A percentile compares a stretch with the other conserved stretches of the same genome.
Conservation (phyloP, 441 rosid species). For the Omphalea diandra region DNA sequence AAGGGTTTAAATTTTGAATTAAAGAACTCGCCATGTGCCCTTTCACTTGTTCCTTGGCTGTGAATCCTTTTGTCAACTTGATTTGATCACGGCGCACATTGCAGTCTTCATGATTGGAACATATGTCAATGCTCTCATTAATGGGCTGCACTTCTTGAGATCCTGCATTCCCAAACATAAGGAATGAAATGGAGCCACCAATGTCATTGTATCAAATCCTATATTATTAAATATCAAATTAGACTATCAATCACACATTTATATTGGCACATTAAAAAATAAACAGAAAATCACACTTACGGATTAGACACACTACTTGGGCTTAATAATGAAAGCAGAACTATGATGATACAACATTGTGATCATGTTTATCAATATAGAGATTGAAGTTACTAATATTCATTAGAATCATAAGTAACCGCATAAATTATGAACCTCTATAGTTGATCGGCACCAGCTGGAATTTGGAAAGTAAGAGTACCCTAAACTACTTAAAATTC, state of each 20-base stretch:
- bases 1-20: conserved; percentile 27
- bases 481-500: too few relatives aligned
- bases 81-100: conserved; percentile 50
- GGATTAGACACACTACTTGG: too few relatives aligned
- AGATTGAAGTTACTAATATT: too few relatives aligned
- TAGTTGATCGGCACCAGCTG: too few relatives aligned
- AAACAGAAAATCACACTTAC: too few relatives aligned
- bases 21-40: conserved; percentile 91
- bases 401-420: too few relatives aligned
- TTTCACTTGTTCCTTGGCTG: conserved; percentile 91
- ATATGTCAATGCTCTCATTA: conserved; percentile 45
- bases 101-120: conserved; percentile 76
- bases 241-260: neutral
- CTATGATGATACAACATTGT: too few relatives aligned
- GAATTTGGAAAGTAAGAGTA: too few relatives aligned
- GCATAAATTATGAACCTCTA: too few relatives aligned
- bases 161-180: conserved; percentile 43
- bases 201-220: neutral
- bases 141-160: conserved; percentile 69
- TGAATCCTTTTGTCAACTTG: conserved; percentile 79
- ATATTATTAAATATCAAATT: neutral
- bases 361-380: too few relatives aligned
- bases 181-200: conserved; percentile 7
- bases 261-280: too few relatives aligned
- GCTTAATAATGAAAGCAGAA: too few relatives aligned